These are phyloP conservation scores for Aspergillus vadensis DNA, from an alignment of 2,329 filamentous ascomycete species.

Conservation along the genomic window DNA sequence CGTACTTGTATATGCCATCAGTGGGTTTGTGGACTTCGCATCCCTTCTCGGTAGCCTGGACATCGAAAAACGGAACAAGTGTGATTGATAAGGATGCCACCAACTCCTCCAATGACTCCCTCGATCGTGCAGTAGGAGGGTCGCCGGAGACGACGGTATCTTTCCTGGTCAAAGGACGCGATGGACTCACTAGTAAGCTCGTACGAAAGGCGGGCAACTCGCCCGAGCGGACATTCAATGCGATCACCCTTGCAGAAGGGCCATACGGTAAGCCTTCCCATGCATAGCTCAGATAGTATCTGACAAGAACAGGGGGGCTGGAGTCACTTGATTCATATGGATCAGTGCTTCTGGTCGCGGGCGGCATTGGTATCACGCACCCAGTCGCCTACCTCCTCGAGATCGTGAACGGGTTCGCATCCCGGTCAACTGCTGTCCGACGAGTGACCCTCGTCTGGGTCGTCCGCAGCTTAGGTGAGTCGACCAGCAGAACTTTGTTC, in stretches of 20 bases:
- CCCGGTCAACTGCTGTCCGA: slow-evolving; percentile 29
- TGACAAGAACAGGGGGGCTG: slow-evolving; percentile 26
- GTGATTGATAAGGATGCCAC: slow-evolving; percentile 32
- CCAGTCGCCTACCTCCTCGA: slow-evolving; percentile 38
- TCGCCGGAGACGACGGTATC: slow-evolving; percentile 34
- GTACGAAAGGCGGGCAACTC: slow-evolving; percentile 31
- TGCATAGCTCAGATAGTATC: neutral
- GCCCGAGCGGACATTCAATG: slow-evolving; percentile 27
- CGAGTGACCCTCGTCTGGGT: slow-evolving; percentile 37
- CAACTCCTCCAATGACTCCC: slow-evolving; percentile 33
- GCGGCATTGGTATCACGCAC: slow-evolving; percentile 43
- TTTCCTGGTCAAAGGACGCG: slow-evolving; percentile 35
- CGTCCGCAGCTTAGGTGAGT: slow-evolving; percentile 35
- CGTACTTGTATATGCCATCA: slow-evolving; percentile 59
- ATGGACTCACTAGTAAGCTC: slow-evolving; percentile 38
- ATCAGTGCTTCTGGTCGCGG: slow-evolving; percentile 38
- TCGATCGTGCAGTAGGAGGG: slow-evolving; percentile 29
- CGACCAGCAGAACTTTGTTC: neutral
- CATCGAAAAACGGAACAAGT: slow-evolving; percentile 23
- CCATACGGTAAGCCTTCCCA: slow-evolving; percentile 34
- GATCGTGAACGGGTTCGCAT: slow-evolving; percentile 29
- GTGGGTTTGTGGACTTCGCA: slow-evolving; percentile 46
- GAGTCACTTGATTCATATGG: slow-evolving; percentile 37
- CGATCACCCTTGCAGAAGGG: slow-evolving; percentile 36
- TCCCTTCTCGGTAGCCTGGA: slow-evolving; percentile 47